Percentiles rank a stretch among this genome's conserved stretches.
phyloP scores from a whole-genome alignment of 306 rosid genomes.

The Cicer pinnatifidum region DNA sequence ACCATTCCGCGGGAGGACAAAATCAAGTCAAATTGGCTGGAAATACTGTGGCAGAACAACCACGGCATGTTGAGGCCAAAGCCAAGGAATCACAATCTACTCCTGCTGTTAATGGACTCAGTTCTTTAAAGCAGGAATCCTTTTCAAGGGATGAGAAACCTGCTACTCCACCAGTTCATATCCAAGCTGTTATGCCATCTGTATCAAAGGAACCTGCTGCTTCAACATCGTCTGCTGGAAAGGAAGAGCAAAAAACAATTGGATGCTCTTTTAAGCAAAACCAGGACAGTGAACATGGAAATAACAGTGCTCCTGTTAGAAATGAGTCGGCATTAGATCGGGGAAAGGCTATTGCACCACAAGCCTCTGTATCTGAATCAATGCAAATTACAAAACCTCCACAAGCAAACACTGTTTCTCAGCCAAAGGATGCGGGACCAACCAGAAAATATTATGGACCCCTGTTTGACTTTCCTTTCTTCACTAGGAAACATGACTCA shows the following conservation, averaged over 20 bases:
- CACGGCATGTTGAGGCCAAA: slow-evolving; percentile 57
- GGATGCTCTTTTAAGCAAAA: slow-evolving; percentile 64
- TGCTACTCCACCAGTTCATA: slow-evolving; percentile 49
- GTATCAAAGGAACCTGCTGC: slow-evolving; percentile 64
- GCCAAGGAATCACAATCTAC: slow-evolving; percentile 61
- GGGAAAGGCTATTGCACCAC: slow-evolving; percentile 82
- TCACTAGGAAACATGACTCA: slow-evolving; percentile 93
- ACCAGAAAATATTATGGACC: slow-evolving; percentile 96
- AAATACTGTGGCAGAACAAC: slow-evolving; percentile 57
- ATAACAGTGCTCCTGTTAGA: slow-evolving; percentile 56
- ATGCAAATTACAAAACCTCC: slow-evolving; percentile 68
- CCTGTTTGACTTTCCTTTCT: slow-evolving; percentile 93
- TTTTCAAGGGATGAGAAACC: slow-evolving; percentile 71
- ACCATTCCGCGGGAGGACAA: slow-evolving; percentile 60
- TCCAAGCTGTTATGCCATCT: slow-evolving; percentile 59
- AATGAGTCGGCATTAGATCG: slow-evolving; percentile 66
- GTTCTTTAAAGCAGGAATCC: slow-evolving; percentile 63
- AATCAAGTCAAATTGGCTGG: slow-evolving; percentile 71
- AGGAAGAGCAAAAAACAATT: slow-evolving; percentile 70
- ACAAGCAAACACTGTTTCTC: slow-evolving; percentile 62
- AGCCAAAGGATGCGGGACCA: slow-evolving; percentile 70
- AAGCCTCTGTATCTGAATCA: slow-evolving; percentile 67
- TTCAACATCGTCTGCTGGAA: slow-evolving; percentile 57
- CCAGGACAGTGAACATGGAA: slow-evolving; percentile 67
- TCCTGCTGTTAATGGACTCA: slow-evolving; percentile 59